A percentile compares a stretch with the other conserved stretches of the same genome.
Evolutionary conservation across 345 rosid species (phyloP).

Genomic region (Eucalyptus regnans): DNA sequence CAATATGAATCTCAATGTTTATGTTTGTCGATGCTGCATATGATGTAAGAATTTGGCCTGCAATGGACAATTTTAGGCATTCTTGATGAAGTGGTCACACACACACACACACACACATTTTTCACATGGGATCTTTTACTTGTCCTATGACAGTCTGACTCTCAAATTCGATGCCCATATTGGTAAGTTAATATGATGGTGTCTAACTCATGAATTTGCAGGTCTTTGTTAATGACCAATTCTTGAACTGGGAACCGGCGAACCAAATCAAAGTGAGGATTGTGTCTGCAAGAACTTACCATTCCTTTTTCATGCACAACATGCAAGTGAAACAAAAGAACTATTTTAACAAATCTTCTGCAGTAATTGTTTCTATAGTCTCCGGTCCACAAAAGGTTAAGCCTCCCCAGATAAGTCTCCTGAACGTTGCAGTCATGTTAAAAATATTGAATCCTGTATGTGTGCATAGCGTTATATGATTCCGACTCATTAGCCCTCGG

Average conservation of each 20-base stretch:
- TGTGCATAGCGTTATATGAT: neutral
- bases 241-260: slow-evolving; percentile 86
- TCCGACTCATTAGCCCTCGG: neutral
- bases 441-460: neutral
- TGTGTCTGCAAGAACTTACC: slow-evolving; percentile 97
- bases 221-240: slow-evolving; percentile 94
- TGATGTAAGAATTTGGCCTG: neutral
- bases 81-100: neutral
- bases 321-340: slow-evolving; percentile 50
- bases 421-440: slow-evolving; percentile 6
- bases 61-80: neutral
- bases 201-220: slow-evolving; percentile 1
- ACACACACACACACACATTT: neutral
- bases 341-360: neutral
- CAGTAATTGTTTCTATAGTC: neutral
- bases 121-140: neutral
- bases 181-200: neutral
- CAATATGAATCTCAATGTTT: neutral
- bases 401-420: slow-evolving; percentile 23
- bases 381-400: neutral
- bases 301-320: slow-evolving; percentile 98
- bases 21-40: neutral
- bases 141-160: neutral
- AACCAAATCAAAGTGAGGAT: slow-evolving; percentile 93
- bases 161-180: neutral